Evolutionary conservation across 805 yeast species (phyloP).

Genomic region (Hanseniaspora vineae): DNA sequence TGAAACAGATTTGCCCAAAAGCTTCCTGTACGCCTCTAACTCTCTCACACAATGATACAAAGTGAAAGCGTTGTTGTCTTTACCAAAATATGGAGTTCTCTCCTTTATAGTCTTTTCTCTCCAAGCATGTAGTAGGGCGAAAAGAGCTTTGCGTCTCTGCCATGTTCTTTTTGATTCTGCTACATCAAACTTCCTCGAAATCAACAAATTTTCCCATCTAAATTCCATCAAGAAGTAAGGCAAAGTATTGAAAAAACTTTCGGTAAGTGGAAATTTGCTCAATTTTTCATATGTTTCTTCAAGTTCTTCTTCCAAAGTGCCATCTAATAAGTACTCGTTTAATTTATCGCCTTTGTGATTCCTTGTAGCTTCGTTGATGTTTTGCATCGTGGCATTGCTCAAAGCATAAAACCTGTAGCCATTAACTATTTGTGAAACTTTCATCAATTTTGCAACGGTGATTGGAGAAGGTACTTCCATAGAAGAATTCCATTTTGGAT

Average conservation of each 20-base stretch:
- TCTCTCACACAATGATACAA: slow-evolving; percentile 25
- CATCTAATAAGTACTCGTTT: slow-evolving; percentile 19
- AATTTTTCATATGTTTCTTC: slow-evolving; percentile 16
- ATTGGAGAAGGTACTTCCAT: not conserved
- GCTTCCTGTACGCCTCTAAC: slow-evolving; percentile 24
- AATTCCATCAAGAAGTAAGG: slow-evolving; percentile 26
- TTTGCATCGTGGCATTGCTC: not conserved
- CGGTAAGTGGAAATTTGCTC: slow-evolving; percentile 19
- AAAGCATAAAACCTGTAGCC: not conserved
- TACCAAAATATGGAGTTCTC: slow-evolving; percentile 7
- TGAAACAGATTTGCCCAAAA: slow-evolving; percentile 24
- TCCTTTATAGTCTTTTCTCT: slow-evolving; percentile 24
- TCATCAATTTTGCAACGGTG: not conserved
- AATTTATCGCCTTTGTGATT: slow-evolving; percentile 13
- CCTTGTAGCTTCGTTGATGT: not conserved
- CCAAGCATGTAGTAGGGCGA: slow-evolving; percentile 25
- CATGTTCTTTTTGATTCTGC: slow-evolving; percentile 25
- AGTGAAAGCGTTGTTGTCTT: slow-evolving; percentile 15
- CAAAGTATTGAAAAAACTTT: slow-evolving; percentile 22
- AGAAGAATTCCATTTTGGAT: not conserved
- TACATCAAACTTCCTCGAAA: slow-evolving; percentile 20
- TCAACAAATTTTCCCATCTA: slow-evolving; percentile 24
- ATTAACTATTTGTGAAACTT: not conserved
- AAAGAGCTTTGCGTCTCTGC: slow-evolving; percentile 25
- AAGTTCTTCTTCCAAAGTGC: slow-evolving; percentile 18